Evolutionary conservation across 2,329 filamentous ascomycete species (phyloP).

Genomic region (Claviceps digitariae): DNA sequence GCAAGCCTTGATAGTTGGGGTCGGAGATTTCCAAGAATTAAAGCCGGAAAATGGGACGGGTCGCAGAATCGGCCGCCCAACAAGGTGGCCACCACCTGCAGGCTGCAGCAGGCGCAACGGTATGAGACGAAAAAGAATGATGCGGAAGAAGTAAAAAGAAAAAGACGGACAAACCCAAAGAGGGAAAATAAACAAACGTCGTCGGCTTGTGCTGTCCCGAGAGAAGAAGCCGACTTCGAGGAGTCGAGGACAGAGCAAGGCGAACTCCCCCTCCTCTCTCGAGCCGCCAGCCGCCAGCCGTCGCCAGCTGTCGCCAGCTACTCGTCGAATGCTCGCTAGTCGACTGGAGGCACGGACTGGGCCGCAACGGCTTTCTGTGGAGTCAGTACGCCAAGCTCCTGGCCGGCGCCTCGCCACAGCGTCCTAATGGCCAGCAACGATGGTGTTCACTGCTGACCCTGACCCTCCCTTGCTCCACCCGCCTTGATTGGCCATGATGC

Average conservation of each 20-base stretch:
- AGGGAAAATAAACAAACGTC: not conserved
- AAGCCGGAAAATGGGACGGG: not conserved
- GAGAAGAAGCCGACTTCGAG: no score
- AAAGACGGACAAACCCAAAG: not conserved
- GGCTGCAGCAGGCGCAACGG: no score
- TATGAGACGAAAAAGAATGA: not conserved
- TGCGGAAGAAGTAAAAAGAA: no score
- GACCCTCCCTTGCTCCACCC: not conserved
- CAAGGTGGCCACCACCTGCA: conserved; percentile 5
- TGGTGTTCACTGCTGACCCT: not conserved
- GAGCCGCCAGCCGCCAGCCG: no score
- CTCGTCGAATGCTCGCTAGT: not conserved
- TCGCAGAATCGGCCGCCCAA: conserved; percentile 12
- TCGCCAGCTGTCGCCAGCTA: not conserved
- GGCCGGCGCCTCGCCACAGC: conserved; percentile 1
- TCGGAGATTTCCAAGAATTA: not conserved
- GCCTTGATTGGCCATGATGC: not conserved
- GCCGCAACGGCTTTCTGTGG: conserved; percentile 4
- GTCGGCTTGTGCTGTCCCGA: no score
- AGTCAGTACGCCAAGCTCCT: not conserved
- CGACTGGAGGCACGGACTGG: not conserved
- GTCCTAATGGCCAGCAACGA: not conserved
- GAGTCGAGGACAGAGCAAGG: not conserved
- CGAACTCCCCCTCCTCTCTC: no score
- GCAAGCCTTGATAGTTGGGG: not conserved